phyloP scores from a whole-genome alignment of 441 rosid genomes.

The Hura crepitans region DNA sequence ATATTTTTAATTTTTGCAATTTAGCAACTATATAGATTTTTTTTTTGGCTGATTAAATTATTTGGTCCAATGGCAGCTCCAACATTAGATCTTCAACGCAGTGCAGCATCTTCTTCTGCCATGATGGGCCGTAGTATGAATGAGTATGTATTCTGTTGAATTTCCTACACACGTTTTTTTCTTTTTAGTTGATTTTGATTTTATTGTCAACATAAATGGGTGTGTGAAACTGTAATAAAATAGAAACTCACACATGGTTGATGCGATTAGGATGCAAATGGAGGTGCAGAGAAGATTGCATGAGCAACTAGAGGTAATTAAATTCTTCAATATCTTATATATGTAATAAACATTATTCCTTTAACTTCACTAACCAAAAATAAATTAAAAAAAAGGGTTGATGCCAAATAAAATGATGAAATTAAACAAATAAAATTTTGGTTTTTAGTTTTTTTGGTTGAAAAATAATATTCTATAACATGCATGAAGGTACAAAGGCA shows the following conservation, averaged over 20 bases:
- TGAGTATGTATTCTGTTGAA: conserved; percentile 51
- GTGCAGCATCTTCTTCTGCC: conserved; percentile 74
- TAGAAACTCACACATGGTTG: conserved; percentile 47
- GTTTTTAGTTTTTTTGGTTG: neutral
- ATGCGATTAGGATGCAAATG: conserved; percentile 92
- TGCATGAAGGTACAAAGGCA: conserved; percentile 75
- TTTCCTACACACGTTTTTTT: conserved; percentile 9
- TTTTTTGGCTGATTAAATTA: neutral
- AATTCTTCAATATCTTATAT: neutral
- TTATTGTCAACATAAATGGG: conserved; percentile 30
- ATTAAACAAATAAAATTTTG: too few species aligned
- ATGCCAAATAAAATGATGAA: too few species aligned
- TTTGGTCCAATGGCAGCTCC: conserved; percentile 42
- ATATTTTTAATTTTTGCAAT: neutral
- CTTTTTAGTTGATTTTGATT: neutral
- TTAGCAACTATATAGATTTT: neutral
- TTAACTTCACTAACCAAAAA: too few species aligned
- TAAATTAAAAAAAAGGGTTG: too few species aligned
- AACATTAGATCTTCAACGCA: conserved; percentile 80
- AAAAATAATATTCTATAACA: neutral
- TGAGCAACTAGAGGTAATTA: conserved; percentile 86
- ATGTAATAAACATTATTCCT: neutral
- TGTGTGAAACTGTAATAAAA: conserved; percentile 26
- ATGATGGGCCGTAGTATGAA: conserved; percentile 90
- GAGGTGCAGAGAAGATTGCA: conserved; percentile 98